A percentile compares a stretch with the other conserved stretches of the same genome.
These are phyloP conservation scores for Candida tallmaniae DNA, from an alignment of 805 yeast species.

Conservation along the genomic window DNA sequence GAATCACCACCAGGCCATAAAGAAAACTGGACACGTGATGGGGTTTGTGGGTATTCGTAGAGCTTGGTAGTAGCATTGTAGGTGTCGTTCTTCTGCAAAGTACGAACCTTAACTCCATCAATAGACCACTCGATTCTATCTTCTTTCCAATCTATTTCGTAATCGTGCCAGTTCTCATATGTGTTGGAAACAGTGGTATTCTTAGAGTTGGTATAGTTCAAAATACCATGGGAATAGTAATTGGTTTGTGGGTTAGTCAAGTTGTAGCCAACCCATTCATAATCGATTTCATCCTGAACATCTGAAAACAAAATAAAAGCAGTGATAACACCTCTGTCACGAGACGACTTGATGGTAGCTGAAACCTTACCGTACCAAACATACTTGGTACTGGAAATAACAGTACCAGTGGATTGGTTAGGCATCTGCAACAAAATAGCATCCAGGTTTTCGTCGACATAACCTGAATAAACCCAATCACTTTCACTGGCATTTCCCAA, in stretches of 20 bases:
- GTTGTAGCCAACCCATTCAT: constrained; percentile 78
- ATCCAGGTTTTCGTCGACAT: constrained; percentile 45
- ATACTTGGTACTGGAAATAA: constrained; percentile 70
- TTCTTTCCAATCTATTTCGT: constrained; percentile 78
- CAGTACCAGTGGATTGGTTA: constrained; percentile 67
- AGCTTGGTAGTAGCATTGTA: constrained; percentile 56
- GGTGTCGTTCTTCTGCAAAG: constrained; percentile 56
- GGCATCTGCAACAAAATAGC: constrained; percentile 73
- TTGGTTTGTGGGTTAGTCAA: constrained; percentile 68
- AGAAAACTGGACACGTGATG: constrained; percentile 66
- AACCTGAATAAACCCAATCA: constrained; percentile 71
- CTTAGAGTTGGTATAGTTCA: constrained; percentile 59
- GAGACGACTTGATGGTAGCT: constrained; percentile 68
- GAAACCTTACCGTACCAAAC: constrained; percentile 86
- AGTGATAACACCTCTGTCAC: constrained; percentile 73
- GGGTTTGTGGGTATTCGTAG: constrained; percentile 68
- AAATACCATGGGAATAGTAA: constrained; percentile 70
- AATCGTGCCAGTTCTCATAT: constrained; percentile 65
- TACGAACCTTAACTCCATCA: constrained; percentile 66
- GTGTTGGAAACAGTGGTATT: constrained; percentile 48
- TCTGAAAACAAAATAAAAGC: constrained; percentile 80
- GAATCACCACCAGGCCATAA: constrained; percentile 75
- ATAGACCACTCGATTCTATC: constrained; percentile 66
- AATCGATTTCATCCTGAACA: constrained; percentile 88
- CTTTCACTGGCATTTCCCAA: constrained; percentile 66